Evolutionary conservation across 2,329 filamentous ascomycete species (phyloP), one percentile per base, ranked within the genome.

Genomic region (Ceratocystis cacaofunesta): DNA sequence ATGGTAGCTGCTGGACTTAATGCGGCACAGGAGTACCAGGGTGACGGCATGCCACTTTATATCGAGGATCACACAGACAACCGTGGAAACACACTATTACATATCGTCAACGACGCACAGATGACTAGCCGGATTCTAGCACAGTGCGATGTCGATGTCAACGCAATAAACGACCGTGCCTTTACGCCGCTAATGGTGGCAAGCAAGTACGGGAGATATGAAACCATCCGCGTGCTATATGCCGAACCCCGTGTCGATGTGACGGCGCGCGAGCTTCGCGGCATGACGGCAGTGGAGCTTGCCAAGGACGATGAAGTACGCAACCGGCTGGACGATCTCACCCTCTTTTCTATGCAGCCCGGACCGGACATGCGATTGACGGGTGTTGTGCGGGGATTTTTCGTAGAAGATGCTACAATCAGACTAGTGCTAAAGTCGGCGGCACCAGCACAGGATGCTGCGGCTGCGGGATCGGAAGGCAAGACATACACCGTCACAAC

Each of bases 111-210:
- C 70, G 90, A 97, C 71, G 82, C 89, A 7, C 82, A 85, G 65
- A 80, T 97, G 61, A 89, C 90, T 1, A 73, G 85, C 64, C 83
- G 84, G 67, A 87, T 97, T 50, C 78, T 99, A 44, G 82, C 88
- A 65, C 83, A 87, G 67, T 95, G 92, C 75, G 94, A 99, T 70
- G 88, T 91, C n/a, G 91, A 99, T 72, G 89, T 92, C 65, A 99
- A 99, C 75, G 92, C 92, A 7, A 88, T 87, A 7, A 99, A 99
- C 72, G 92, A 97, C 70, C 96, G 90, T 76, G 87, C 85, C 61
- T 97, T 99, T 72, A 99, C 95, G 0, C 87, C 94, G 1, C 79
- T 99, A 66, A 99, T 99, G 94, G 88, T 99, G 68, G 92, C 92
- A 6, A 97, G 92, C 81, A 99, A 99, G 74, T 99, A 97, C 72